Percentiles rank a stretch among this genome's conserved stretches.
Conservation (phyloP, 306 rosid species). For the Spatholobus suberectus region DNA sequence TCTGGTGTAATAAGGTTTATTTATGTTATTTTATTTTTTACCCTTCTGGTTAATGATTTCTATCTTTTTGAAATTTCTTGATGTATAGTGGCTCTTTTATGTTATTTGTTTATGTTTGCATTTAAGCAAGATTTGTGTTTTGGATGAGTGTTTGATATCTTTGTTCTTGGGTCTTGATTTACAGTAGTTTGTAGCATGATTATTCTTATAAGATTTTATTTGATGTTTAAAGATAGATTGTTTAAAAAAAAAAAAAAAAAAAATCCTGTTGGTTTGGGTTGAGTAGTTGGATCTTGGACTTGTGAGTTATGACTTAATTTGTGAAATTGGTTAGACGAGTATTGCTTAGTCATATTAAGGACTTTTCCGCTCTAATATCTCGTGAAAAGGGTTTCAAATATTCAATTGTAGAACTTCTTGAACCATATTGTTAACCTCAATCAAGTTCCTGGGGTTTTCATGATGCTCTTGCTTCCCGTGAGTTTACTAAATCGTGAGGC, state of each 20-base stretch:
- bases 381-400: background rate
- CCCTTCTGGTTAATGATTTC: background rate
- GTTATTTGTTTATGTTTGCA: background rate
- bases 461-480: background rate
- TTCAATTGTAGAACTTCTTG: slow-evolving; percentile 6
- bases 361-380: background rate
- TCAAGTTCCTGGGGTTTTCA: background rate
- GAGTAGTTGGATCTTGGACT: background rate
- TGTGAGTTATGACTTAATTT: background rate
- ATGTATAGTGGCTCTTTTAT: background rate
- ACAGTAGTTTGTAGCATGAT: background rate
- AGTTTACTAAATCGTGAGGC: background rate
- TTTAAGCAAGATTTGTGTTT: background rate
- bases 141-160: background rate
- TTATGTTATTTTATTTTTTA: background rate
- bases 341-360: background rate
- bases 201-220: background rate
- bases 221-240: background rate
- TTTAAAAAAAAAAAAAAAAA: background rate
- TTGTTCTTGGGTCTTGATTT: background rate
- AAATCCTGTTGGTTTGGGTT: background rate
- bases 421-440: background rate
- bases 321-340: background rate
- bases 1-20: background rate
- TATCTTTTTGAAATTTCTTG: background rate